Base-by-base conservation (phyloP, 768 basidiomycete genomes). In the Agrocybe pediades region DNA sequence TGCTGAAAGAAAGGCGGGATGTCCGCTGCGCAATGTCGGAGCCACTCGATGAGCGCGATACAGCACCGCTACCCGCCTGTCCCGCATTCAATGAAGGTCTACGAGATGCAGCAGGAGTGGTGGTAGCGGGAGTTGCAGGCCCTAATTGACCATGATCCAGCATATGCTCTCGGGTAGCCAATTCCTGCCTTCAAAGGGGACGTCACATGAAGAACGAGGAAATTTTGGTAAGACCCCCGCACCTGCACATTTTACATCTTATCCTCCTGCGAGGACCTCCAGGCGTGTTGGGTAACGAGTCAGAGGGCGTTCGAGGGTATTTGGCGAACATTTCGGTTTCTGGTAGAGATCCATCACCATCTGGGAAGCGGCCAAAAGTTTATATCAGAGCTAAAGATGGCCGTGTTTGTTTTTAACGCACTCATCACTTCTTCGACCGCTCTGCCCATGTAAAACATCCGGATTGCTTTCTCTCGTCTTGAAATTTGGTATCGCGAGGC, bases 161-260 rank as follows among this genome's bases (percentile, higher is more conserved):
- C 90, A 98, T 93, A 66, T 97, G 91, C 65, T 95, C 92, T n/a
- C 90, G 79, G 0, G 90, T 83, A 0, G 95, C 95, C 13, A 98
- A 78, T 62, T 93, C 92, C 54, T 87, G 86, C 62, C 92, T 88
- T n/a, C n/a, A 23, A 49, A 45, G 6, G 8, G 23, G 29, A 21
- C 5, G 48, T 29, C 30, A 24, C 1, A 44, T n/a, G 17, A 9
- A 24, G 24, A 27, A 36, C 21, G 21, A n/a, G 21, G 6, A 50
- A 8, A 49, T 20, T 27, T 24, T 16, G 42, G 36, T 11, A 9
- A 49, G 25, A 26, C 2, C 41, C 24, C 6, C 15, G 6, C 54
- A 87, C 89, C 92, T 79, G 76, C 95, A 96, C 86, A 89, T 92
- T 71, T 90, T 94, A 71, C 95, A 97, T 64, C 95, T 78, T 64